Percentiles rank a stretch among this genome's conserved stretches.
phyloP scores from a whole-genome alignment of 139 green algal genomes.

The Chlamydomonas sp. region DNA sequence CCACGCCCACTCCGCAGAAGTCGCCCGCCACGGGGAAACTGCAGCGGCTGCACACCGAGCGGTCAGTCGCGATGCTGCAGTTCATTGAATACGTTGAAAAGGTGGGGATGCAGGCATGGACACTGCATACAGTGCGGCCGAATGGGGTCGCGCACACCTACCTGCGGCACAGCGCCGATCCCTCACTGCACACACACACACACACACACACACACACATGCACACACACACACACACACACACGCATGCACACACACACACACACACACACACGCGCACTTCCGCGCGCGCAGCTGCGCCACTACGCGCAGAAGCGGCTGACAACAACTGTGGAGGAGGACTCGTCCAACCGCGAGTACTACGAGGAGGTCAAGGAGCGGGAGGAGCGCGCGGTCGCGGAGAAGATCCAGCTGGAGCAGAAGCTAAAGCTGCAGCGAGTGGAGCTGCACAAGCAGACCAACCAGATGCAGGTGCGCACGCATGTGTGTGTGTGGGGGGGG shows the following conservation, averaged over 20 bases:
- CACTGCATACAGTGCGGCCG: not conserved
- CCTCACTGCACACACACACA: not conserved
- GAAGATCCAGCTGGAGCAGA: constrained; percentile 43
- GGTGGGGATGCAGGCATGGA: constrained; percentile 13
- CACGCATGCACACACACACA: not conserved
- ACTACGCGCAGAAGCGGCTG: constrained; percentile 33
- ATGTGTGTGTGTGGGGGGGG: too few relatives aligned
- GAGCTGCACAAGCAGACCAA: constrained; percentile 30
- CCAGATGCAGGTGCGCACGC: too few relatives aligned
- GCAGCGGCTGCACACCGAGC: constrained; percentile 27
- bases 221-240: not conserved
- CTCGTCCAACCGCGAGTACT: constrained; percentile 41
- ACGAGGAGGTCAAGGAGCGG: constrained; percentile 36
- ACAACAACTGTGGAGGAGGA: constrained; percentile 47
- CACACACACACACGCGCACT: not conserved
- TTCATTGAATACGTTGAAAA: constrained; percentile 17
- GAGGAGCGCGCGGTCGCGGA: constrained; percentile 42
- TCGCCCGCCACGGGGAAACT: constrained; percentile 5
- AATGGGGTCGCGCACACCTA: not conserved
- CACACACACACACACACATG: not conserved
- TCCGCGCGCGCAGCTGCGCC: constrained; percentile 22
- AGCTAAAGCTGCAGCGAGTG: constrained; percentile 44
- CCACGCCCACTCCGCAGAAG: not conserved
- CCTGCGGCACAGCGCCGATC: not conserved
- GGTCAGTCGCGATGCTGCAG: constrained; percentile 25